Conservation (phyloP, 345 rosid species). For the Moringa oleifera region DNA sequence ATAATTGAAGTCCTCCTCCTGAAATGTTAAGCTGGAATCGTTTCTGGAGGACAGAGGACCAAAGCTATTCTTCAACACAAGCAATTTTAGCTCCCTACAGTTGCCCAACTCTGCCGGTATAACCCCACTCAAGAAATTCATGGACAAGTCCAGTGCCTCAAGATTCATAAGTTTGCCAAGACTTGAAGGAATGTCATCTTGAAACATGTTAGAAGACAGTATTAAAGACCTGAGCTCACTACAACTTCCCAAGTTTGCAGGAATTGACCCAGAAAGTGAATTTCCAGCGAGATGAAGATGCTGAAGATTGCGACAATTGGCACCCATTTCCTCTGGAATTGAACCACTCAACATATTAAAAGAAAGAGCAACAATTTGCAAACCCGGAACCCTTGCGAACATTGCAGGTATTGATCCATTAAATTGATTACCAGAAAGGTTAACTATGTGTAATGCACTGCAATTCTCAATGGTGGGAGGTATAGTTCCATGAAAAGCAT, state of each 20-base stretch:
- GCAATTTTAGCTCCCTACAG: constrained; percentile 24
- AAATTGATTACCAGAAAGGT: constrained; percentile 27
- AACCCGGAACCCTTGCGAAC: constrained; percentile 15
- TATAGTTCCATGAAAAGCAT: constrained; percentile 23
- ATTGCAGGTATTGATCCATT: constrained; percentile 25
- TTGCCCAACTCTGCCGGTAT: constrained; percentile 28
- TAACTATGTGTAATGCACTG: constrained; percentile 22
- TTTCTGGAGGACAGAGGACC: constrained; percentile 26
- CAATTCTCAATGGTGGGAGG: constrained; percentile 14
- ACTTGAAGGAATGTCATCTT: constrained; percentile 26
- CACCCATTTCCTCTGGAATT: constrained; percentile 23
- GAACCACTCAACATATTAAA: constrained; percentile 25
- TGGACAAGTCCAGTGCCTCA: constrained; percentile 31
- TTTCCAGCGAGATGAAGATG: constrained; percentile 30
- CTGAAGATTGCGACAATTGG: constrained; percentile 33
- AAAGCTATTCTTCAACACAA: constrained; percentile 28
- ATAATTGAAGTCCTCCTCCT: constrained; percentile 26
- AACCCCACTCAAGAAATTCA: constrained; percentile 29
- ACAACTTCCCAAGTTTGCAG: constrained; percentile 27
- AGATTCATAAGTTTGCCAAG: constrained; percentile 31
- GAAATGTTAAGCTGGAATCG: constrained; percentile 10
- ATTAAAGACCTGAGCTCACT: constrained; percentile 20
- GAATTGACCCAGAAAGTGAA: constrained; percentile 23
- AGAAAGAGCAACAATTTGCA: constrained; percentile 30
- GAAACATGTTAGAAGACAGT: constrained; percentile 28